These are phyloP conservation scores for Detonula confervacea DNA, from an alignment of 352 stramenopile genomes.

Conservation along the genomic window DNA sequence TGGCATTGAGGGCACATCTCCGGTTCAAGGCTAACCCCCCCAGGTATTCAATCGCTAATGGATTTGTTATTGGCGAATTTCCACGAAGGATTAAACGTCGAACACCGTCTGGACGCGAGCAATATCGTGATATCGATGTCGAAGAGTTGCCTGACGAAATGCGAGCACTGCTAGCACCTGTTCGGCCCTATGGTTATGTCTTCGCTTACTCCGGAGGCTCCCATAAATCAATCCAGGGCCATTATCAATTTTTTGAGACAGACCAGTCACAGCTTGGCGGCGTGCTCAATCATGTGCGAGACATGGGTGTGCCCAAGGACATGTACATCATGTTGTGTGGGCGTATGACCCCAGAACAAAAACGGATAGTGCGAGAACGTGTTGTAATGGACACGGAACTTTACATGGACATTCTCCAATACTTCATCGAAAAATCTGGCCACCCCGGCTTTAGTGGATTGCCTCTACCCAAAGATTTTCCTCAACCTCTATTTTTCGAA, in stretches of 20 bases:
- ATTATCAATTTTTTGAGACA: background rate
- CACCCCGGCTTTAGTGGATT: constrained; percentile 9
- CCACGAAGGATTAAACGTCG: background rate
- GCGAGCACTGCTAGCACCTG: background rate
- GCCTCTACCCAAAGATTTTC: background rate
- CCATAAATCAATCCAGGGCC: constrained; percentile 17
- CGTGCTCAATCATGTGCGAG: background rate
- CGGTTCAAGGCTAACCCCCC: background rate
- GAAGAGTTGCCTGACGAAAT: constrained; percentile 2
- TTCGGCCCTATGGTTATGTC: constrained; percentile 2
- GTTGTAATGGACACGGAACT: constrained; percentile 11
- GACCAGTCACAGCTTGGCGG: background rate
- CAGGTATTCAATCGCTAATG: constrained; percentile 14
- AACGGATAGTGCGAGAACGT: constrained; percentile 1
- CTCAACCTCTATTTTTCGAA: background rate
- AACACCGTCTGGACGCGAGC: too few species aligned
- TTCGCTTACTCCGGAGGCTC: constrained; percentile 7
- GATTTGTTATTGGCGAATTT: background rate
- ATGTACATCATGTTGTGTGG: constrained; percentile 20
- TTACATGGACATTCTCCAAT: constrained; percentile 14
- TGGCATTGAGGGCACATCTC: background rate
- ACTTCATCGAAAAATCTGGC: constrained; percentile 14
- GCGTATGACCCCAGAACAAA: constrained; percentile 21
- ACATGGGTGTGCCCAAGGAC: background rate
- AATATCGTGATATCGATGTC: background rate